Percentiles rank a stretch among this genome's conserved stretches.
phyloP scores from a whole-genome alignment of 1,284 basidiomycete genomes.

The Fomes fomentarius region DNA sequence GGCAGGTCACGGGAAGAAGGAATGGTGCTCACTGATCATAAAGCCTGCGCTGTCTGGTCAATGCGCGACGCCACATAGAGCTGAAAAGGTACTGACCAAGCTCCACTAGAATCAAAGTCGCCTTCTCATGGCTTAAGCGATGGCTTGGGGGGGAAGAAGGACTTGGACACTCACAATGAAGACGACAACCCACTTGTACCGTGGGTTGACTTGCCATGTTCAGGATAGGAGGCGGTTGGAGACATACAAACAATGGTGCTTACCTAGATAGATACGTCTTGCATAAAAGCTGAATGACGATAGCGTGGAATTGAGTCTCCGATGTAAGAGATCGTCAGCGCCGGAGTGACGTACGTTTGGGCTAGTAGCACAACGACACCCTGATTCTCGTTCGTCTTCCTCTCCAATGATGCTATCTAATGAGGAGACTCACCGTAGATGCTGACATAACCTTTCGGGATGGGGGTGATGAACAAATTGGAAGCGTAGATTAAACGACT shows the following conservation, averaged over 20 bases:
- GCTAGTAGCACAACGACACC: neutral
- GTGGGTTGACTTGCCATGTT: neutral
- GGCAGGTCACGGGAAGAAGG: too few species aligned
- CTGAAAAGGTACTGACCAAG: too few species aligned
- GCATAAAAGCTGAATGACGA: neutral
- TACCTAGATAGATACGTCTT: neutral
- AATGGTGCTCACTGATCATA: too few species aligned
- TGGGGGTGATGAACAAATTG: neutral
- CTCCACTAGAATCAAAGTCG: too few species aligned
- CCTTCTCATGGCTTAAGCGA: too few species aligned
- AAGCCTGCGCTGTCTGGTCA: too few species aligned
- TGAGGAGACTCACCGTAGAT: neutral
- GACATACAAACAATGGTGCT: neutral
- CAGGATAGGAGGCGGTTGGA: too few species aligned
- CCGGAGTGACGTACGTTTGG: neutral
- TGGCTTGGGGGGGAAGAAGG: too few species aligned
- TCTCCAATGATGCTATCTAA: neutral
- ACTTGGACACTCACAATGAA: too few species aligned
- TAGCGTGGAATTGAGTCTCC: too few species aligned
- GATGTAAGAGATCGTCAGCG: too few species aligned
- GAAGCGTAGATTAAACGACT: neutral
- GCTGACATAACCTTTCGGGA: neutral
- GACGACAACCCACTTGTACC: neutral
- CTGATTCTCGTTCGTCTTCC: neutral
- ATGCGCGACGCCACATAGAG: too few species aligned